Evolutionary conservation across 2,329 filamentous ascomycete genomes (phyloP).

Genomic region (Truncatella angustata): DNA sequence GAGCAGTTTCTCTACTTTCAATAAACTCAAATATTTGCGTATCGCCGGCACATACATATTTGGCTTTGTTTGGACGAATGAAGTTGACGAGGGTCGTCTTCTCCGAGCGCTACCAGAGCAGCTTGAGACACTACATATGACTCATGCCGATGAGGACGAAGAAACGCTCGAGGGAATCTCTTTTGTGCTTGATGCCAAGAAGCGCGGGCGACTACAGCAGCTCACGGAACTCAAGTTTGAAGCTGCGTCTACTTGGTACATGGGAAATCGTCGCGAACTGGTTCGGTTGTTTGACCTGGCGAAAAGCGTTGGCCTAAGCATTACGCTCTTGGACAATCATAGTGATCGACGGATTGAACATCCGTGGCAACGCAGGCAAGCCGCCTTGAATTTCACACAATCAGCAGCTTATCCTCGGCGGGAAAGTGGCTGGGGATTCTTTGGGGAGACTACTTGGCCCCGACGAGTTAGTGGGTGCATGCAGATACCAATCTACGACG

Average conservation of each 20-base stretch:
- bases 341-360: conserved; percentile 3
- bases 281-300: neutral
- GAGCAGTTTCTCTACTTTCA: conserved; percentile 7
- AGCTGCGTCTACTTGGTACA: neutral
- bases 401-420: neutral
- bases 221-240: conserved; percentile 8
- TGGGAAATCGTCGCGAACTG: neutral
- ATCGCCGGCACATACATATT: conserved; percentile 13
- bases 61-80: conserved; percentile 9
- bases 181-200: conserved; percentile 4
- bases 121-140: conserved; percentile 3
- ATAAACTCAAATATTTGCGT: conserved; percentile 10
- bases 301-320: neutral
- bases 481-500: conserved; percentile 5
- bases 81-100: conserved; percentile 8
- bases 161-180: conserved; percentile 9
- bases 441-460: conserved; percentile 6
- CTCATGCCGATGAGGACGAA: conserved; percentile 13
- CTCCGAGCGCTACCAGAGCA: conserved; percentile 10
- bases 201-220: neutral
- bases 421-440: conserved; percentile 12
- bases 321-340: conserved; percentile 9
- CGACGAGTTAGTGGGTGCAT: conserved; percentile 10
- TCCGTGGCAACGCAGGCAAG: neutral
- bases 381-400: neutral